phyloP scores from a whole-genome alignment of 306 rosid genomes.

The Casuarina cunninghamiana region DNA sequence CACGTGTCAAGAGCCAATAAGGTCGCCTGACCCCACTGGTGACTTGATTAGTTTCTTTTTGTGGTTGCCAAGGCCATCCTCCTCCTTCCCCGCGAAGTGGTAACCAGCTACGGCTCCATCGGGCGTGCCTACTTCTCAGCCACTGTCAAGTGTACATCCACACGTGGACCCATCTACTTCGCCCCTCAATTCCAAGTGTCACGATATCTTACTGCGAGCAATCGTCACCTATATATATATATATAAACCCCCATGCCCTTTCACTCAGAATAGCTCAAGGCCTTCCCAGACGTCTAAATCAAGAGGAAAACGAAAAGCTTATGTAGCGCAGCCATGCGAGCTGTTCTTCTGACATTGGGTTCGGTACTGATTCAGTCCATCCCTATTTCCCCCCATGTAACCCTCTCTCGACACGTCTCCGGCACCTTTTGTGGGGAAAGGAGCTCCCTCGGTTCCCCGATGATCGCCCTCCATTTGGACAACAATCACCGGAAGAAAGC shows the following conservation, averaged over 20 bases:
- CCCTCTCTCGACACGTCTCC: slow-evolving; percentile 30
- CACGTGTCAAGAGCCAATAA: slow-evolving; percentile 6
- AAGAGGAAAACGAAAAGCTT: not conserved
- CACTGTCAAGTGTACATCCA: slow-evolving; percentile 34
- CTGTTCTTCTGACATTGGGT: slow-evolving; percentile 60
- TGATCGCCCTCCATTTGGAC: slow-evolving; percentile 26
- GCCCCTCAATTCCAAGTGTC: slow-evolving; percentile 15
- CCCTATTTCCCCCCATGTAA: slow-evolving; percentile 31
- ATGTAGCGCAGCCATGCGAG: slow-evolving; percentile 30
- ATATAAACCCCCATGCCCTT: not conserved
- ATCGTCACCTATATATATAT: not conserved
- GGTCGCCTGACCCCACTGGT: slow-evolving; percentile 36
- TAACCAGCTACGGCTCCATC: slow-evolving; percentile 22
- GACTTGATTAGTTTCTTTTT: slow-evolving; percentile 7
- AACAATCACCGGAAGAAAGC: slow-evolving; percentile 22
- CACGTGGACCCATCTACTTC: slow-evolving; percentile 41
- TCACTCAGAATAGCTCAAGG: not conserved
- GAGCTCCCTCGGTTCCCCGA: slow-evolving; percentile 31
- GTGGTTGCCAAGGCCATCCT: not conserved
- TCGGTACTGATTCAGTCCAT: slow-evolving; percentile 42
- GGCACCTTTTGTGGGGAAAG: slow-evolving; percentile 27
- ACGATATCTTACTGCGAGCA: slow-evolving; percentile 24
- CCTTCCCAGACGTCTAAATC: not conserved
- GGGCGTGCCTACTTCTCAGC: slow-evolving; percentile 32
- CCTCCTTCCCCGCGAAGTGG: not conserved